phyloP scores from a whole-genome alignment of 352 stramenopile genomes.

The Phytopythium vexans region DNA sequence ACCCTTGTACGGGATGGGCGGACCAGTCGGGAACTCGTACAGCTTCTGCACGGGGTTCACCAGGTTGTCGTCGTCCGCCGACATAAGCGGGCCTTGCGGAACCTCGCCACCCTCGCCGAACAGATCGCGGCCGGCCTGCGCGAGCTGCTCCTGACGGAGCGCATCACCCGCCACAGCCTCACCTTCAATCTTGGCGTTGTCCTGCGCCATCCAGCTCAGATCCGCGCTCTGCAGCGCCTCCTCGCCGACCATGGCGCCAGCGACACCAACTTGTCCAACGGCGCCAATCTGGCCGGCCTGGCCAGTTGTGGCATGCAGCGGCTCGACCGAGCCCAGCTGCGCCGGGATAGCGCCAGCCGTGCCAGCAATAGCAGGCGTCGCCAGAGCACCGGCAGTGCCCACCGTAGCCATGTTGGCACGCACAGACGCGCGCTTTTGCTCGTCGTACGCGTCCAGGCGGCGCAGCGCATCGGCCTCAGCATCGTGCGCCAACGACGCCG shows the following conservation, averaged over 20 bases:
- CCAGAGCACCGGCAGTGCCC: constrained; percentile 54
- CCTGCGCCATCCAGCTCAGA: constrained; percentile 81
- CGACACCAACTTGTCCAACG: constrained; percentile 71
- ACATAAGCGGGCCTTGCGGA: constrained; percentile 76
- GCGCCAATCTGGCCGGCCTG: constrained; percentile 76
- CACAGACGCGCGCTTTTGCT: constrained; percentile 31
- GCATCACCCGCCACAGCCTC: constrained; percentile 72
- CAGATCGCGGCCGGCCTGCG: constrained; percentile 78
- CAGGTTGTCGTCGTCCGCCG: constrained; percentile 84
- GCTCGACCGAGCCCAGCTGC: constrained; percentile 69
- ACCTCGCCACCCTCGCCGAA: constrained; percentile 82
- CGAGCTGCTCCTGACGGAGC: constrained; percentile 76
- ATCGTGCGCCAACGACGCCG: constrained; percentile 65
- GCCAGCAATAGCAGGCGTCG: constrained; percentile 45
- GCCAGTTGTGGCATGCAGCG: constrained; percentile 51
- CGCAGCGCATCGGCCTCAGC: constrained; percentile 76
- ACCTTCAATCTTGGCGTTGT: constrained; percentile 77
- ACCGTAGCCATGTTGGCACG: constrained; percentile 43
- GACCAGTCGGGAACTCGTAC: constrained; percentile 87
- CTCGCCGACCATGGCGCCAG: constrained; percentile 68
- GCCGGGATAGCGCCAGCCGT: constrained; percentile 46
- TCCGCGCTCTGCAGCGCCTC: constrained; percentile 82
- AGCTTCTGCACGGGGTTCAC: constrained; percentile 84
- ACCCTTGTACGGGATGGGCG: constrained; percentile 89
- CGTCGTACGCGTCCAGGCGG: constrained; percentile 60